Conservation (phyloP, 148 eudicot species). For the Vaccinium vitisidaea region DNA sequence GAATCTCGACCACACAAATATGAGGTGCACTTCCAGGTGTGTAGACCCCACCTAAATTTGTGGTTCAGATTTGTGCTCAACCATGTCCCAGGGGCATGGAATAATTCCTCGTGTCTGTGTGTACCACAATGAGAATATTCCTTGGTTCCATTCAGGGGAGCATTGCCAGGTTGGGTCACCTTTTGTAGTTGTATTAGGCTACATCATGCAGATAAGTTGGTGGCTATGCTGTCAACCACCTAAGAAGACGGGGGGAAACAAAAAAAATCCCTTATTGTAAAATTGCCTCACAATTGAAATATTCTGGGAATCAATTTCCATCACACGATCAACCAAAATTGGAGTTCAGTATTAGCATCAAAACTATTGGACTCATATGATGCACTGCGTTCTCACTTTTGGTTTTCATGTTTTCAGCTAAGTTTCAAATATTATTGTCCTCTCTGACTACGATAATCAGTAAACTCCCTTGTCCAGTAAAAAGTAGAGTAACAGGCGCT, state of each 20-base stretch:
- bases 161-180: not conserved
- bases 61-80: no score
- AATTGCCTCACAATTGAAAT: no score
- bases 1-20: no score
- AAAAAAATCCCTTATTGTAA: not conserved
- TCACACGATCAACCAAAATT: not conserved
- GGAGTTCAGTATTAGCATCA: not conserved
- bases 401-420: not conserved
- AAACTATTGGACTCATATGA: not conserved
- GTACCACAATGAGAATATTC: not conserved
- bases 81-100: not conserved
- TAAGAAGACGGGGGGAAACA: not conserved
- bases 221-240: not conserved
- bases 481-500: not conserved
- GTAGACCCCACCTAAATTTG: no score
- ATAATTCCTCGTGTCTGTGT: not conserved
- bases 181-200: not conserved
- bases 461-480: not conserved
- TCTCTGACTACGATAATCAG: not conserved
- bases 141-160: constrained; percentile 2
- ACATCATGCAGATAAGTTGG: not conserved
- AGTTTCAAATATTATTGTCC: not conserved
- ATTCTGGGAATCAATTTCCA: not conserved
- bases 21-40: no score
- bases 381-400: not conserved